These are phyloP conservation scores for Myxozyma udenii DNA, from an alignment of 805 yeast genomes.

Conservation along the genomic window DNA sequence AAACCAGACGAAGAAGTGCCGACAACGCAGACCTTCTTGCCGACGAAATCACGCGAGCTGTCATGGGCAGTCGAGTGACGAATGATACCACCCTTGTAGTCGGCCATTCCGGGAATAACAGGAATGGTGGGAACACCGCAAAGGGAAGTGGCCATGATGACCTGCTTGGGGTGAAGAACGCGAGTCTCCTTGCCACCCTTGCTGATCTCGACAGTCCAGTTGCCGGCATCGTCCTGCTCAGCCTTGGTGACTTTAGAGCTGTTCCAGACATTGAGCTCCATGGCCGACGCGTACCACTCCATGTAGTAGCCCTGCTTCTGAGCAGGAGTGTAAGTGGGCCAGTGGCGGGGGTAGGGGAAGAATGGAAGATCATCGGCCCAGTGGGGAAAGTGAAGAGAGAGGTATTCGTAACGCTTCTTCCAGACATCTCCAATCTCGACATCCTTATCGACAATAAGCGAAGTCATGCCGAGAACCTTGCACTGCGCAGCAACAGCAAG, in stretches of 20 bases:
- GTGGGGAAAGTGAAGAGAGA: not conserved
- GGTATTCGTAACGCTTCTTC: not conserved
- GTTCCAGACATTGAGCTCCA: not conserved
- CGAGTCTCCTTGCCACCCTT: not conserved
- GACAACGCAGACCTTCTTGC: slow-evolving; percentile 7
- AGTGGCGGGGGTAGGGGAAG: not conserved
- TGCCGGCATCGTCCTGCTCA: too few relatives aligned
- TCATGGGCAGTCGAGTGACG: slow-evolving; percentile 1
- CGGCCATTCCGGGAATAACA: not conserved
- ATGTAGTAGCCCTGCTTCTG: not conserved
- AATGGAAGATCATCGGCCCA: not conserved
- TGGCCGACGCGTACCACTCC: not conserved
- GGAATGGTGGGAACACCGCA: slow-evolving; percentile 1
- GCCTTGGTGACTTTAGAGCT: too few relatives aligned
- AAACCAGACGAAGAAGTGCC: slow-evolving; percentile 5
- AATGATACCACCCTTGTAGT: not conserved
- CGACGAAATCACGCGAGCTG: not conserved
- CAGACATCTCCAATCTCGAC: not conserved
- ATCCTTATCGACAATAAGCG: not conserved
- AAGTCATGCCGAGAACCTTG: not conserved
- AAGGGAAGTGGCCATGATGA: slow-evolving; percentile 1
- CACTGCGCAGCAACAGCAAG: not conserved
- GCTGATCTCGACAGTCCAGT: too few relatives aligned
- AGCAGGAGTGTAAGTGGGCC: not conserved
- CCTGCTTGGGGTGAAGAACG: not conserved